These are phyloP conservation scores for Starmera caribaea DNA, from an alignment of 805 yeast genomes.

Conservation along the genomic window DNA sequence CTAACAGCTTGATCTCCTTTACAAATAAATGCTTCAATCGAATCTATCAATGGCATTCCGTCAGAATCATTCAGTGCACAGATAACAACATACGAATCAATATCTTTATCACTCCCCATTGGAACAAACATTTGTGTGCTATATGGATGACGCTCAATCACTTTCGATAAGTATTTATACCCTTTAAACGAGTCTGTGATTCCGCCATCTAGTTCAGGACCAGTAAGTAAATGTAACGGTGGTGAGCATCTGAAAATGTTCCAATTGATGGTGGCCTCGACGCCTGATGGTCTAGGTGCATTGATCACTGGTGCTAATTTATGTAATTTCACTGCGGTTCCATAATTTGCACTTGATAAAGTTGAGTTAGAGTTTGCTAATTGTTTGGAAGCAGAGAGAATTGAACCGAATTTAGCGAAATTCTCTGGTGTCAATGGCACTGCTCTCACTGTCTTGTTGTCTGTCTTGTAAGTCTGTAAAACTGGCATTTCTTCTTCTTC, in stretches of 20 bases:
- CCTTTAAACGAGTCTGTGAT: slow-evolving; percentile 2
- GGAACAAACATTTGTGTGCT: slow-evolving; percentile 90
- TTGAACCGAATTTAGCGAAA: slow-evolving; percentile 64
- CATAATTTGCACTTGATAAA: slow-evolving; percentile 68
- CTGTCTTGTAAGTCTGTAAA: slow-evolving; percentile 26
- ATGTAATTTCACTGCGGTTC: slow-evolving; percentile 78
- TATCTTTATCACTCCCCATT: slow-evolving; percentile 56
- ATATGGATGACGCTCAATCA: slow-evolving; percentile 83
- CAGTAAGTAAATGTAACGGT: slow-evolving; percentile 43
- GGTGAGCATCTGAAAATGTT: slow-evolving; percentile 78
- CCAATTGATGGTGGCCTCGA: slow-evolving; percentile 55
- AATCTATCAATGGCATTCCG: slow-evolving; percentile 18
- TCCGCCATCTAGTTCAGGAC: slow-evolving; percentile 2
- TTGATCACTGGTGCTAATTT: slow-evolving; percentile 63
- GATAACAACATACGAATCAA: slow-evolving; percentile 63
- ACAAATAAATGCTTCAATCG: slow-evolving; percentile 61
- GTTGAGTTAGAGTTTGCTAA: slow-evolving; percentile 27
- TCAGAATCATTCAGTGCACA: slow-evolving; percentile 48
- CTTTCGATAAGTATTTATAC: slow-evolving; percentile 29
- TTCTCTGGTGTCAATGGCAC: slow-evolving; percentile 53
- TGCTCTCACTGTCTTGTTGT: slow-evolving; percentile 29
- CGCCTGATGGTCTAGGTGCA: slow-evolving; percentile 34
- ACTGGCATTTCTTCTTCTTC: slow-evolving; percentile 8
- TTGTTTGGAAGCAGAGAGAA: slow-evolving; percentile 73
- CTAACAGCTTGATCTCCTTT: slow-evolving; percentile 85